Evolutionary conservation across 1,284 basidiomycete genomes (phyloP).

Genomic region (Abortiporus biennis): DNA sequence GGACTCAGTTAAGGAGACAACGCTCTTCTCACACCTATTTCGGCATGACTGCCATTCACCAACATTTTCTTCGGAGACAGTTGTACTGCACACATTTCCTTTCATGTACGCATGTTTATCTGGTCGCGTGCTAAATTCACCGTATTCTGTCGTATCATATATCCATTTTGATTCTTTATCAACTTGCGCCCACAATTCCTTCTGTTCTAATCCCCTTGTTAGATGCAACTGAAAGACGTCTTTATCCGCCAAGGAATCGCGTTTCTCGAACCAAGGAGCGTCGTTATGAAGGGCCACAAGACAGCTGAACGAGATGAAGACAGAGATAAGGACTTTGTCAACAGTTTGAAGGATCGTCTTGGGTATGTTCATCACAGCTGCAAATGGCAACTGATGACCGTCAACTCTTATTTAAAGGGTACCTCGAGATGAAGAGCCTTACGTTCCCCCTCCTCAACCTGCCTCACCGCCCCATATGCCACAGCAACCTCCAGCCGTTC

Average conservation of each 20-base stretch:
- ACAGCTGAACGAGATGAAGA: constrained; percentile 52
- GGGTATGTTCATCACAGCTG: constrained; percentile 34
- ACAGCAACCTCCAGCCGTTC: constrained; percentile 5
- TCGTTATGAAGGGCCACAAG: constrained; percentile 49
- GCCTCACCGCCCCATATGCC: constrained; percentile 6
- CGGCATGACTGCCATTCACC: too few relatives aligned
- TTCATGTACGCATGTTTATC: too few relatives aligned
- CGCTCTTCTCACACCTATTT: too few relatives aligned
- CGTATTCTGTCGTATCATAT: too few relatives aligned
- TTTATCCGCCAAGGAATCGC: constrained; percentile 57
- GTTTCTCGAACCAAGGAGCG: constrained; percentile 61
- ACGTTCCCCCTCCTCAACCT: constrained; percentile 4
- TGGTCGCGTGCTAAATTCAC: too few relatives aligned
- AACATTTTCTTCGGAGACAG: too few relatives aligned
- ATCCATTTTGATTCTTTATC: too few relatives aligned
- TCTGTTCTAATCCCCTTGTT: constrained; percentile 2
- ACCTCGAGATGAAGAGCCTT: not conserved
- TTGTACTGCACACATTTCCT: too few relatives aligned
- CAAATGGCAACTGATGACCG: not conserved
- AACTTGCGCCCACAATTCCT: too few relatives aligned
- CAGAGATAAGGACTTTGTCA: constrained; percentile 48
- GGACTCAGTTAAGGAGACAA: too few relatives aligned
- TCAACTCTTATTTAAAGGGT: not conserved
- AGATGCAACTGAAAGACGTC: constrained; percentile 65
- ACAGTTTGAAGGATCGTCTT: constrained; percentile 48